A percentile compares a stretch with the other conserved stretches of the same genome.
phyloP scores from a whole-genome alignment of 108 stramenopile genomes.

The Skeletonema costatum region DNA sequence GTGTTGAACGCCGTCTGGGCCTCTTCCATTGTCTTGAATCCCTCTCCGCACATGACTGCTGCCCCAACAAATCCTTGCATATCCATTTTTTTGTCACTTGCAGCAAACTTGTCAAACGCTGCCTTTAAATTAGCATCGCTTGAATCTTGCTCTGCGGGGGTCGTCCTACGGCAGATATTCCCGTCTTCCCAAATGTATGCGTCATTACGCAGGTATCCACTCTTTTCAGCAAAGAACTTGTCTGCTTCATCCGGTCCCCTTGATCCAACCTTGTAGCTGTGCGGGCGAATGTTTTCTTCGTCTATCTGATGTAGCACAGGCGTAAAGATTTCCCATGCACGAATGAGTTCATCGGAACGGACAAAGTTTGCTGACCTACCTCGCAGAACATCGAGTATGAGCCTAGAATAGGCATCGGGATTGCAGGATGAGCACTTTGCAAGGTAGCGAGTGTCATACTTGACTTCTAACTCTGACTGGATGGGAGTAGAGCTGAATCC shows the following conservation, averaged over 20 bases:
- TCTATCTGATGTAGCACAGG: constrained; percentile 93
- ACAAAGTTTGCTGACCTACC: constrained; percentile 94
- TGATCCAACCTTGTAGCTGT: constrained; percentile 80
- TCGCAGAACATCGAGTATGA: constrained; percentile 94
- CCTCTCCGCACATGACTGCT: not conserved
- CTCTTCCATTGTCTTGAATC: not conserved
- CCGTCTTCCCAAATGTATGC: constrained; percentile 67
- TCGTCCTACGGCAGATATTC: constrained; percentile 30
- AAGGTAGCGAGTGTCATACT: constrained; percentile 83
- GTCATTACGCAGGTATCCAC: constrained; percentile 68
- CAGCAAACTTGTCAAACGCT: not conserved
- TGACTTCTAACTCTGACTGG: constrained; percentile 92
- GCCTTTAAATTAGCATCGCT: not conserved
- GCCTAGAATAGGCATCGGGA: constrained; percentile 97
- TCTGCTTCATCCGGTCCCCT: constrained; percentile 89
- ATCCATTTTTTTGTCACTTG: not conserved
- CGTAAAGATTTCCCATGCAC: constrained; percentile 96
- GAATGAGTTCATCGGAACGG: constrained; percentile 92
- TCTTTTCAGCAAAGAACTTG: constrained; percentile 59
- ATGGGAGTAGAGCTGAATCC: constrained; percentile 84
- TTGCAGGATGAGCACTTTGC: constrained; percentile 38
- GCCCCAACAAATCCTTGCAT: constrained; percentile 3
- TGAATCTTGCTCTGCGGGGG: not conserved
- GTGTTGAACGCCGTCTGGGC: not conserved
- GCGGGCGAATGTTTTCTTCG: constrained; percentile 65